phyloP scores from a whole-genome alignment of 805 yeast species.

The Zygoascus flipseniorum region DNA sequence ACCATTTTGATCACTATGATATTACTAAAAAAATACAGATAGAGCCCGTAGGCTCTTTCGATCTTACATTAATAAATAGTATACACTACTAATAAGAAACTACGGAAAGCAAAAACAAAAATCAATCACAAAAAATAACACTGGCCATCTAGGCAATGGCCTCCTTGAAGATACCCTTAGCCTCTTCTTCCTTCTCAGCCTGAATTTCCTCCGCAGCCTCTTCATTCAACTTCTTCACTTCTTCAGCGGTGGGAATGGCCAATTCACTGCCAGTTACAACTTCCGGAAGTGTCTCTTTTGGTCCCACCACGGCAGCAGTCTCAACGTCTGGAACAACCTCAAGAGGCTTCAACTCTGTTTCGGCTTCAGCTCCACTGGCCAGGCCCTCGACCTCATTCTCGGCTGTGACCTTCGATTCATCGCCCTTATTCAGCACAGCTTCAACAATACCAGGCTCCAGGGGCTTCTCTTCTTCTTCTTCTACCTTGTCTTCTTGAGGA shows the following conservation, averaged over 20 bases:
- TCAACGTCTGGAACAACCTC: neutral
- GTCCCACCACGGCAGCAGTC: neutral
- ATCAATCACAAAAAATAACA: neutral
- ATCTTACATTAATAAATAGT: neutral
- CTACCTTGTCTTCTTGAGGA: neutral
- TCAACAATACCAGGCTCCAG: neutral
- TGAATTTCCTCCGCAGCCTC: conserved; percentile 11
- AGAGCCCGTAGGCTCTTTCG: neutral
- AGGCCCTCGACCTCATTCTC: neutral
- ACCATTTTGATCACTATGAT: no score
- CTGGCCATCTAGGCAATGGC: neutral
- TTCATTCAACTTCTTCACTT: neutral
- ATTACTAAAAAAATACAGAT: neutral
- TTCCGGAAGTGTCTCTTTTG: neutral
- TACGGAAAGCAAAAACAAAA: neutral
- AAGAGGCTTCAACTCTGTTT: neutral
- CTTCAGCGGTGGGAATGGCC: conserved; percentile 1
- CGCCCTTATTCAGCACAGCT: neutral
- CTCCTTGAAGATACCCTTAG: conserved; percentile 1
- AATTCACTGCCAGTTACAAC: conserved; percentile 3
- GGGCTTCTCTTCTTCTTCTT: neutral
- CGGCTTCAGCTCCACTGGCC: neutral
- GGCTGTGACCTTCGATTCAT: neutral
- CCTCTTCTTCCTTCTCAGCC: conserved; percentile 7
- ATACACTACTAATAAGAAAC: neutral